Evolutionary conservation across 202 grass and related monocot species (phyloP).

Genomic region (Schoenoplectus triqueter): DNA sequence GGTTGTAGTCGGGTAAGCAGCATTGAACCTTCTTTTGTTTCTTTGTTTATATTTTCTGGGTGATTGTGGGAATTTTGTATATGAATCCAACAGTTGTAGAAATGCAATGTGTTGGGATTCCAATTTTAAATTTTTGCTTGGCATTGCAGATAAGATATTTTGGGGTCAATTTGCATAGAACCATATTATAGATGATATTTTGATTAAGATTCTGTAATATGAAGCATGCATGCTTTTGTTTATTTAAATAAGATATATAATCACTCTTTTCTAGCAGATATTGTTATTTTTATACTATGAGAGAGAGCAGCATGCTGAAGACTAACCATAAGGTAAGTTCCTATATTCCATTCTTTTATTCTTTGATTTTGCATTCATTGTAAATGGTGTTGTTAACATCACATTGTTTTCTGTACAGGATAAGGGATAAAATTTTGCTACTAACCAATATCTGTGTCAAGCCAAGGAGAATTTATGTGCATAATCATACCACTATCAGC

Average conservation of each 20-base stretch:
- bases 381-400: slow-evolving; percentile 13
- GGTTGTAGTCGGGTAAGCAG: not conserved
- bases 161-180: not conserved
- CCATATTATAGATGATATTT: slow-evolving; percentile 7
- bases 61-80: not conserved
- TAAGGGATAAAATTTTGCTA: slow-evolving; percentile 40
- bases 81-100: not conserved
- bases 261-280: slow-evolving; percentile 31
- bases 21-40: slow-evolving; percentile 6
- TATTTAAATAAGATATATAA: not conserved
- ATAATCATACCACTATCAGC: slow-evolving; percentile 24
- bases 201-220: not conserved
- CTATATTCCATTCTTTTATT: not conserved
- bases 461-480: slow-evolving; percentile 14
- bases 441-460: slow-evolving; percentile 31
- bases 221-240: not conserved
- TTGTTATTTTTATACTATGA: not conserved
- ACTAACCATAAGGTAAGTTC: slow-evolving; percentile 36
- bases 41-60: slow-evolving; percentile 10
- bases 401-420: slow-evolving; percentile 33
- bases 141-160: not conserved
- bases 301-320: not conserved
- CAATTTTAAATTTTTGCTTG: not conserved
- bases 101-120: not conserved
- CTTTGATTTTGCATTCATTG: slow-evolving; percentile 3